Conservation (phyloP, 805 yeast genomes). For the Kodamaea neixiangensis region DNA sequence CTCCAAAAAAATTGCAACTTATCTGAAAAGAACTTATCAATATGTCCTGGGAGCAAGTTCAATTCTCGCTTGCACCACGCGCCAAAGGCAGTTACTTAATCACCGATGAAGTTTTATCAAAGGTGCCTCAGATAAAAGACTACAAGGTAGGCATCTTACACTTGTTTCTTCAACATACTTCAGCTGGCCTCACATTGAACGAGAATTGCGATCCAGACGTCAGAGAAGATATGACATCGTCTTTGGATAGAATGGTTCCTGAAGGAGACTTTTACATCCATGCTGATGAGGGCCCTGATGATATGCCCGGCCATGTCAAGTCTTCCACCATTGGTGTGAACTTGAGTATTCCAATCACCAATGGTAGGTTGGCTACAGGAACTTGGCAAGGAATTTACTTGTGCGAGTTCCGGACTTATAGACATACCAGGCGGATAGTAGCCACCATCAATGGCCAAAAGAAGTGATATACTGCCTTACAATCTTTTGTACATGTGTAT, state of each 20-base stretch:
- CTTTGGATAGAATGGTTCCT: slow-evolving; percentile 67
- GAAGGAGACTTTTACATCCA: slow-evolving; percentile 60
- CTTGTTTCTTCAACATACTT: slow-evolving; percentile 75
- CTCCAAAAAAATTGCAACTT: background rate
- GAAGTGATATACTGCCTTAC: no score
- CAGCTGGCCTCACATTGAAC: slow-evolving; percentile 74
- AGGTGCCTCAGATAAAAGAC: slow-evolving; percentile 59
- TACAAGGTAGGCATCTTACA: slow-evolving; percentile 65
- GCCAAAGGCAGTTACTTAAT: slow-evolving; percentile 70
- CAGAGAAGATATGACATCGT: slow-evolving; percentile 63
- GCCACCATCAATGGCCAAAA: slow-evolving; percentile 72
- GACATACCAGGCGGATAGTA: slow-evolving; percentile 64
- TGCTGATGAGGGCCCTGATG: slow-evolving; percentile 79
- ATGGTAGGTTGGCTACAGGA: slow-evolving; percentile 70
- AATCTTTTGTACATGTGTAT: no score
- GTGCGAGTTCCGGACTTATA: slow-evolving; percentile 67
- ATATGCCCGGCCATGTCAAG: slow-evolving; percentile 82
- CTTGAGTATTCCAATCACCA: slow-evolving; percentile 64
- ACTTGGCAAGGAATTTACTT: slow-evolving; percentile 88
- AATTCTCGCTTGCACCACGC: slow-evolving; percentile 55
- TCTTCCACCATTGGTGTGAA: slow-evolving; percentile 54
- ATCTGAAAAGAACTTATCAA: background rate
- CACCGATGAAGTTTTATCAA: slow-evolving; percentile 60
- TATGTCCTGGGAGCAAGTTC: slow-evolving; percentile 59
- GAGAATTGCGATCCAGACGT: slow-evolving; percentile 85